A percentile compares a stretch with the other conserved stretches of the same genome.
Conservation (phyloP, 2,329 filamentous ascomycete genomes). For the Calycina herbarum region DNA sequence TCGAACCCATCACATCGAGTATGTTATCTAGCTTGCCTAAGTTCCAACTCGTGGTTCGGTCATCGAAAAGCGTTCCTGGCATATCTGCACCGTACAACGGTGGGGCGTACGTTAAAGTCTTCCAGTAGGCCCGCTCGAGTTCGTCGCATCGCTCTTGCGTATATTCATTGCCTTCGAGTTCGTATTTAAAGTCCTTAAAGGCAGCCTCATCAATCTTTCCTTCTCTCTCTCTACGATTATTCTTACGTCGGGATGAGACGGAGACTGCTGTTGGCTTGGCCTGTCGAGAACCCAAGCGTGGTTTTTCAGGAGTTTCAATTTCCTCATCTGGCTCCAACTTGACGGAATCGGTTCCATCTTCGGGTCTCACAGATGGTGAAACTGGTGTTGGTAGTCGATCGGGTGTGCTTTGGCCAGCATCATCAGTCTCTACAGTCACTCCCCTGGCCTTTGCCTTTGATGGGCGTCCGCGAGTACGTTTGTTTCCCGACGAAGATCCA, state of each 20-base stretch:
- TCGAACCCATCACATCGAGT: slow-evolving; percentile 89
- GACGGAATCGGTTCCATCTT: slow-evolving; percentile 39
- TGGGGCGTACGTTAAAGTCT: slow-evolving; percentile 90
- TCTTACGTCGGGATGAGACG: slow-evolving; percentile 82
- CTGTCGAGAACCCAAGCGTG: slow-evolving; percentile 49
- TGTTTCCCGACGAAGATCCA: slow-evolving; percentile 23
- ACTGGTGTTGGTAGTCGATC: slow-evolving; percentile 53
- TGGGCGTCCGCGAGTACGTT: slow-evolving; percentile 27
- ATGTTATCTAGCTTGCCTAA: slow-evolving; percentile 92
- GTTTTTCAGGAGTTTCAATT: slow-evolving; percentile 43
- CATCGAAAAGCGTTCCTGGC: slow-evolving; percentile 91
- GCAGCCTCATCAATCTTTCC: slow-evolving; percentile 85
- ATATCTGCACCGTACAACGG: slow-evolving; percentile 96
- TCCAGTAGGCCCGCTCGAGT: slow-evolving; percentile 94
- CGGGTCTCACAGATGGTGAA: slow-evolving; percentile 45
- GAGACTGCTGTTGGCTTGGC: slow-evolving; percentile 59
- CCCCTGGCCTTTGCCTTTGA: slow-evolving; percentile 29
- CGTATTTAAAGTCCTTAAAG: slow-evolving; percentile 90
- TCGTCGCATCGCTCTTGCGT: slow-evolving; percentile 91
- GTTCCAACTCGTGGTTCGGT: slow-evolving; percentile 84
- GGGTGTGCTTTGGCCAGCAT: slow-evolving; percentile 44
- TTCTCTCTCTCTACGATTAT: slow-evolving; percentile 75
- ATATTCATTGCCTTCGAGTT: slow-evolving; percentile 81
- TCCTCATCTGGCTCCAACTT: slow-evolving; percentile 44
- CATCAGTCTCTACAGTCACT: slow-evolving; percentile 23